Conservation (phyloP, 768 basidiomycete genomes). For the Pleurotus tuoliensis region DNA sequence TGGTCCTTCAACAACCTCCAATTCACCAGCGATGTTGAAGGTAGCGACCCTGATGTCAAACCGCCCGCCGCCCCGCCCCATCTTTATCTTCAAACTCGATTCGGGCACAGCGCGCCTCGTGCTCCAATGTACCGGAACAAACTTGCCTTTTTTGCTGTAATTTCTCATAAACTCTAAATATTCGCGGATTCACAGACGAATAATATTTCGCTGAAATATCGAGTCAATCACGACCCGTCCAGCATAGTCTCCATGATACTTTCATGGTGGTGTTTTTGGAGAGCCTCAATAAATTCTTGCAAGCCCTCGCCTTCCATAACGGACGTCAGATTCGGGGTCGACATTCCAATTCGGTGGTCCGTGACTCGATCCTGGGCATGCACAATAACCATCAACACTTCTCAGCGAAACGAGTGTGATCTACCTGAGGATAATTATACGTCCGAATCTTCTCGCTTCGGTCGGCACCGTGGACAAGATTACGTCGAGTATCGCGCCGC, state of each 20-base stretch:
- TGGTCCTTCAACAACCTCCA: neutral
- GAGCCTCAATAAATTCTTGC: slow-evolving; percentile 51
- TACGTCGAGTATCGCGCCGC: slow-evolving; percentile 64
- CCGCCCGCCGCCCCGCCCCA: neutral
- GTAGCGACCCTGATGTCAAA: slow-evolving; percentile 4
- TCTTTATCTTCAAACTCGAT: too few relatives aligned
- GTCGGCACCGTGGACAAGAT: slow-evolving; percentile 77
- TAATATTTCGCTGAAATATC: neutral
- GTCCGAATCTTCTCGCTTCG: slow-evolving; percentile 94
- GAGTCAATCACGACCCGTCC: slow-evolving; percentile 7
- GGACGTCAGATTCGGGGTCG: slow-evolving; percentile 59
- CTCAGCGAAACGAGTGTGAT: slow-evolving; percentile 8
- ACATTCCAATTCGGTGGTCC: slow-evolving; percentile 84
- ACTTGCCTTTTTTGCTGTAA: neutral
- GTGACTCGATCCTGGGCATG: slow-evolving; percentile 77
- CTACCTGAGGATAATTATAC: slow-evolving; percentile 87
- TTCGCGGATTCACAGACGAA: neutral
- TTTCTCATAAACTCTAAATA: neutral
- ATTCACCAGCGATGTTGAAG: neutral
- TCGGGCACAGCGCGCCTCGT: too few relatives aligned
- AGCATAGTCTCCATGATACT: slow-evolving; percentile 52
- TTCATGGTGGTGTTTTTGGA: slow-evolving; percentile 54
- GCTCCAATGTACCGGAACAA: neutral
- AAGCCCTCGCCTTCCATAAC: slow-evolving; percentile 68
- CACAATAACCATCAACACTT: neutral